Evolutionary conservation across 495 filamentous ascomycete genomes (phyloP).

Genomic region (Hypoxylon perforatum): DNA sequence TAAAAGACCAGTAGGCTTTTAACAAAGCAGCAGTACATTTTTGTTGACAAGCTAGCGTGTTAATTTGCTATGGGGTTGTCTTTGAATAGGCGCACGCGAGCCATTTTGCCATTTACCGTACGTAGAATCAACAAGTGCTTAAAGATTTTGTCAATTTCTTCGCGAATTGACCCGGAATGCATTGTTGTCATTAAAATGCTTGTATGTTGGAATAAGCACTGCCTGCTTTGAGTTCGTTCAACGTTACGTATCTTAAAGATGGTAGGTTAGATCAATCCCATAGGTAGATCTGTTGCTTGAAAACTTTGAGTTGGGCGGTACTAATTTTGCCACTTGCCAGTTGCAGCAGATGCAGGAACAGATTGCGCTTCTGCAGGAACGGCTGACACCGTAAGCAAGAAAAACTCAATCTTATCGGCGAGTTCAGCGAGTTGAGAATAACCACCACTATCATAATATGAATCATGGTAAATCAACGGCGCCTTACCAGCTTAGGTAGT

Average conservation of each 20-base stretch:
- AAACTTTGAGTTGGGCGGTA: background rate
- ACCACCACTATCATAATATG: too few relatives aligned
- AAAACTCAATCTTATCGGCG: background rate
- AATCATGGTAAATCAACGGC: background rate
- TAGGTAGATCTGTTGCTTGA: background rate
- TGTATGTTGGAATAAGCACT: background rate
- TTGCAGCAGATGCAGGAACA: constrained; percentile 40
- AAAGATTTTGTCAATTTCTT: background rate
- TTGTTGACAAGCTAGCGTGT: background rate
- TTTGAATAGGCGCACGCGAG: background rate
- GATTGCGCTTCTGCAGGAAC: constrained; percentile 43
- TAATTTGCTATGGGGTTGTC: background rate
- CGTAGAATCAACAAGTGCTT: too few relatives aligned
- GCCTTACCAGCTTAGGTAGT: constrained; percentile 12
- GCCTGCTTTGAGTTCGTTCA: too few relatives aligned
- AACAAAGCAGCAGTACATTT: background rate
- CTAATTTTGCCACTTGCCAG: constrained; percentile 15
- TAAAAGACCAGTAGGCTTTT: constrained; percentile 26
- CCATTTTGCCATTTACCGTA: background rate
- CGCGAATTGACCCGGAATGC: background rate
- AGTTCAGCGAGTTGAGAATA: too few relatives aligned
- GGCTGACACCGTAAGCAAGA: background rate
- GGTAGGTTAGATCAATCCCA: background rate
- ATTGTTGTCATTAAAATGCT: background rate
- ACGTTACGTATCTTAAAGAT: background rate